Evolutionary conservation across 768 basidiomycete species (phyloP).

Genomic region (Candolleomyces efflorescens): DNA sequence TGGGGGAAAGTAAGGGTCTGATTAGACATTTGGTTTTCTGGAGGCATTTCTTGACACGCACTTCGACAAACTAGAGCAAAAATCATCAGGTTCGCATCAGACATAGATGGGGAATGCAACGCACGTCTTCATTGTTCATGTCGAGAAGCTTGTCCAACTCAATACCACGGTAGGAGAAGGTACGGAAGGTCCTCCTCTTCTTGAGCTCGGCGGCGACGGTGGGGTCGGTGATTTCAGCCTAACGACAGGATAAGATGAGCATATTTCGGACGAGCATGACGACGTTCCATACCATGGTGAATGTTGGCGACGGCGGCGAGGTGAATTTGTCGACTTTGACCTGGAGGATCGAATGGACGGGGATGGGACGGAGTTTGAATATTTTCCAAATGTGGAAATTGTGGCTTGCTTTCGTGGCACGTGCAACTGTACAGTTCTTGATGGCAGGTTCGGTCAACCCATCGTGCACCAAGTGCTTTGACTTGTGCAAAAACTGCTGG

Average conservation of each 20-base stretch:
- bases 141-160: constrained; percentile 99
- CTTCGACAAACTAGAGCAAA: constrained; percentile 66
- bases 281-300: constrained; percentile 35
- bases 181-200: constrained; percentile 98
- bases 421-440: constrained; percentile 62
- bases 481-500: constrained; percentile 25
- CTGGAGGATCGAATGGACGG: constrained; percentile 12
- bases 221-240: constrained; percentile 95
- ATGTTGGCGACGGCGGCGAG: constrained; percentile 40
- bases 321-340: constrained; percentile 19
- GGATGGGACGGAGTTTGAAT: constrained; percentile 27
- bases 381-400: constrained; percentile 16
- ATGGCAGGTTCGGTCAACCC: constrained; percentile 10
- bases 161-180: constrained; percentile 97
- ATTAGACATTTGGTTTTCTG: neutral
- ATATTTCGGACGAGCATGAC: constrained; percentile 3
- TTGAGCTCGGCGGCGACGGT: constrained; percentile 93
- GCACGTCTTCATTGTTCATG: constrained; percentile 90
- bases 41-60: constrained; percentile 31
- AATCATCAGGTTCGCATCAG: constrained; percentile 1
- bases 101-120: constrained; percentile 25
- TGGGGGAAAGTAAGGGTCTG: constrained; percentile 24
- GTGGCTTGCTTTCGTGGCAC: constrained; percentile 39
- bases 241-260: neutral
- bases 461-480: constrained; percentile 13